A percentile compares a stretch with the other conserved stretches of the same genome.
Conservation (phyloP, 2,329 filamentous ascomycete genomes). For the Penicillium capsulatum region DNA sequence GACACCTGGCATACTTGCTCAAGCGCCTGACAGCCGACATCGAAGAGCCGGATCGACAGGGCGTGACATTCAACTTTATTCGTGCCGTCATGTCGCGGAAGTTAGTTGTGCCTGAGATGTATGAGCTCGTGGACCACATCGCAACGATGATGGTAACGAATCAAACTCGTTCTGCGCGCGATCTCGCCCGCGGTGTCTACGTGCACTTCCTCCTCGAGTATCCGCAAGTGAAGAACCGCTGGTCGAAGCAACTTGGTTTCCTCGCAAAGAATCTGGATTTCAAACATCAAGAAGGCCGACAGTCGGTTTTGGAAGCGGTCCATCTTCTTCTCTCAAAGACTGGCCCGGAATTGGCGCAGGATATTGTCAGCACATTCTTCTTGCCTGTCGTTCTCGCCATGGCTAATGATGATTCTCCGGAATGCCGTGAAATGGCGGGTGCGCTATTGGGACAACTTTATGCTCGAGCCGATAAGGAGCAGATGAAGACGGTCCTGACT, state of each 20-base stretch:
- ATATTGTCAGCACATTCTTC: conserved; percentile 77
- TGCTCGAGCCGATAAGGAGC: conserved; percentile 68
- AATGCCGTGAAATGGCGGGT: conserved; percentile 77
- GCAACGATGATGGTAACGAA: conserved; percentile 94
- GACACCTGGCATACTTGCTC: conserved; percentile 76
- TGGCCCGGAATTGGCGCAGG: conserved; percentile 73
- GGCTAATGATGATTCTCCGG: conserved; percentile 80
- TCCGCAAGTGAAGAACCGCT: conserved; percentile 82
- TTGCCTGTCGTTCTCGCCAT: conserved; percentile 79
- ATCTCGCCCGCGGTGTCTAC: conserved; percentile 82
- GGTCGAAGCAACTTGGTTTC: conserved; percentile 84
- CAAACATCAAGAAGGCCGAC: conserved; percentile 76
- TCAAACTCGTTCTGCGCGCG: conserved; percentile 80
- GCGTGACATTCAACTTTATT: conserved; percentile 91
- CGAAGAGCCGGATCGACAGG: conserved; percentile 86
- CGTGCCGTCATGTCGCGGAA: conserved; percentile 80
- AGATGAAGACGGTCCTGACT: conserved; percentile 63
- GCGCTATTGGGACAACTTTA: conserved; percentile 78
- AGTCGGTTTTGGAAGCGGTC: conserved; percentile 90
- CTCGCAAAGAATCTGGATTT: conserved; percentile 89
- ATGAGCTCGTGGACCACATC: conserved; percentile 85
- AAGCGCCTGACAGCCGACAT: conserved; percentile 80
- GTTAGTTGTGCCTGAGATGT: conserved; percentile 79
- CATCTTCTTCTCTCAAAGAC: conserved; percentile 83
- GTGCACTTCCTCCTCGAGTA: conserved; percentile 94